A percentile compares a stretch with the other conserved stretches of the same genome.
Conservation (phyloP, 495 filamentous ascomycete genomes). For the Bryoglossum gracile region DNA sequence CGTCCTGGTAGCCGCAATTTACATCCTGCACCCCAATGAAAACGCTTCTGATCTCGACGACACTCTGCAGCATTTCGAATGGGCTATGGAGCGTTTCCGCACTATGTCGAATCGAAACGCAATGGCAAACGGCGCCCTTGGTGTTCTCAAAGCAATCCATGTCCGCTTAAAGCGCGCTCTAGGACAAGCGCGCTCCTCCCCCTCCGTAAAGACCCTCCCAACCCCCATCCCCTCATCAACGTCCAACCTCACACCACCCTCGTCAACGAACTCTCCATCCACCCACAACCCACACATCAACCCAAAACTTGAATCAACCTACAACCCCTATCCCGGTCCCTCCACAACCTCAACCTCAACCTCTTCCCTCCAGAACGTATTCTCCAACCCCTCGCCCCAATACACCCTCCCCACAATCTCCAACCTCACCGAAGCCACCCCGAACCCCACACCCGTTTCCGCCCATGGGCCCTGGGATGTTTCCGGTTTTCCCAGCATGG, state of each 20-base stretch:
- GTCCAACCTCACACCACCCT: background rate
- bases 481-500: conserved; percentile 2
- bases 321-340: background rate
- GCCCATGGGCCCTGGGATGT: conserved; percentile 10
- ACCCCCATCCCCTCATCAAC: background rate
- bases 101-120: conserved; percentile 41
- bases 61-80: conserved; percentile 44
- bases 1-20: conserved; percentile 52
- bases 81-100: conserved; percentile 45
- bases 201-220: background rate
- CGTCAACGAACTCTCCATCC: background rate
- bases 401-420: conserved; percentile 17
- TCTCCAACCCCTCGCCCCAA: background rate
- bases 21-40: conserved; percentile 45
- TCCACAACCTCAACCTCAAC: conserved; percentile 3
- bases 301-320: no score
- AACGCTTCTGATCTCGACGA: conserved; percentile 34
- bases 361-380: background rate
- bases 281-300: background rate
- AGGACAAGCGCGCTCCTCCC: conserved; percentile 7
- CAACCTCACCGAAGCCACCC: conserved; percentile 13
- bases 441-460: background rate
- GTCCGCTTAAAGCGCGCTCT: conserved; percentile 39
- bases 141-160: conserved; percentile 41
- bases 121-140: conserved; percentile 45